Evolutionary conservation across 495 filamentous ascomycete species (phyloP).

Genomic region (Ramalina intermedia): DNA sequence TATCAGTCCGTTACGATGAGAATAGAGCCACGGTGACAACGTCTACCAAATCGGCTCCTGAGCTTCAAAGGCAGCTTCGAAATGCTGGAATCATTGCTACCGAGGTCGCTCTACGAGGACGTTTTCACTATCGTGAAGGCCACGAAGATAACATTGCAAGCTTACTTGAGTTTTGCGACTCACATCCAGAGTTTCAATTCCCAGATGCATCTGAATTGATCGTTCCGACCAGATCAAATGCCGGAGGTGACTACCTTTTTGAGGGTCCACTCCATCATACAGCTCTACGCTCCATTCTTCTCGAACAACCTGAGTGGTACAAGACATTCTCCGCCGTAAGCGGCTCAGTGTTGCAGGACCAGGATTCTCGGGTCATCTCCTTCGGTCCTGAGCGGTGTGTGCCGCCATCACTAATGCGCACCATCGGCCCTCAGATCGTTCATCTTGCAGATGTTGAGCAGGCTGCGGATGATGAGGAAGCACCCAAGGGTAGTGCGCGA

Average conservation of each 20-base stretch:
- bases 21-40: constrained; percentile 24
- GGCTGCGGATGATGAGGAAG: background rate
- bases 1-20: constrained; percentile 31
- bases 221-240: constrained; percentile 19
- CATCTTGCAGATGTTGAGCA: background rate
- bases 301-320: constrained; percentile 29
- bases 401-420: constrained; percentile 22
- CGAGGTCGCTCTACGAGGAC: constrained; percentile 23
- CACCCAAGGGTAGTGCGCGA: background rate
- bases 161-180: constrained; percentile 16
- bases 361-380: constrained; percentile 17
- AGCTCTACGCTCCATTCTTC: constrained; percentile 26
- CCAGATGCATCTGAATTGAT: constrained; percentile 23
- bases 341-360: background rate
- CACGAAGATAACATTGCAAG: constrained; percentile 8
- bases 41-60: constrained; percentile 11
- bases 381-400: constrained; percentile 31
- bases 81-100: constrained; percentile 22
- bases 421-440: background rate
- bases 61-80: constrained; percentile 20
- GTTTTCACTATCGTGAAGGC: constrained; percentile 18
- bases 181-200: constrained; percentile 21
- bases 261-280: constrained; percentile 20
- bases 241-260: constrained; percentile 10
- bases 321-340: constrained; percentile 17